Evolutionary conservation across 2,329 filamentous ascomycete species (phyloP).

Genomic region (Pseudocercospora eumusae): DNA sequence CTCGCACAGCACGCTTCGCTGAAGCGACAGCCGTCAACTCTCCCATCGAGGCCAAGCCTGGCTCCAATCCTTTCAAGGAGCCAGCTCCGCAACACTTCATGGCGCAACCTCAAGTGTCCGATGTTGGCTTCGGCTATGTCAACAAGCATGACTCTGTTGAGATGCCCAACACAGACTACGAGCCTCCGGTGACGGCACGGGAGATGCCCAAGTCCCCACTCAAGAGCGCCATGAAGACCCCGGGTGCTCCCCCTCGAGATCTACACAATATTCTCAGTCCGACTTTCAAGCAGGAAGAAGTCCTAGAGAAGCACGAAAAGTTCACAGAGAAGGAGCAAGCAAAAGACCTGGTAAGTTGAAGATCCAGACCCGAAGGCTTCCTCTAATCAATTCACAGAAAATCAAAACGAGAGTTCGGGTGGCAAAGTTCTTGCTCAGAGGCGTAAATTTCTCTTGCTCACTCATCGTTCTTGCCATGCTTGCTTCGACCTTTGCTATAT

Average conservation of each 20-base stretch:
- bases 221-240: conserved; percentile 86
- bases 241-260: conserved; percentile 74
- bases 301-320: conserved; percentile 80
- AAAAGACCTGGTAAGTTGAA: conserved; percentile 75
- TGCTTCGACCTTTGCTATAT: conserved; percentile 83
- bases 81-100: conserved; percentile 57
- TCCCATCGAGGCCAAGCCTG: conserved; percentile 62
- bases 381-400: conserved; percentile 64
- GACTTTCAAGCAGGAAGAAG: conserved; percentile 84
- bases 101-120: conserved; percentile 71
- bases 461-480: conserved; percentile 92
- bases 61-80: conserved; percentile 60
- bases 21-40: conserved; percentile 80
- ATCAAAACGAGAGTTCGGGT: conserved; percentile 87
- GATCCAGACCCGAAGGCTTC: background rate
- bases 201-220: conserved; percentile 68
- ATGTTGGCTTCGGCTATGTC: conserved; percentile 93
- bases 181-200: conserved; percentile 54
- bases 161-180: conserved; percentile 54
- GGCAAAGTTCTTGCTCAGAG: conserved; percentile 91
- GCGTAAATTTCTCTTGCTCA: conserved; percentile 95
- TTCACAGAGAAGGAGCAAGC: conserved; percentile 83
- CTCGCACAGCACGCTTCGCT: conserved; percentile 75
- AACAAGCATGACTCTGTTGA: conserved; percentile 59
- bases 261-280: conserved; percentile 79